These are phyloP conservation scores for Raffaelea ambrosiae DNA, from an alignment of 2,329 filamentous ascomycete genomes.

Conservation along the genomic window DNA sequence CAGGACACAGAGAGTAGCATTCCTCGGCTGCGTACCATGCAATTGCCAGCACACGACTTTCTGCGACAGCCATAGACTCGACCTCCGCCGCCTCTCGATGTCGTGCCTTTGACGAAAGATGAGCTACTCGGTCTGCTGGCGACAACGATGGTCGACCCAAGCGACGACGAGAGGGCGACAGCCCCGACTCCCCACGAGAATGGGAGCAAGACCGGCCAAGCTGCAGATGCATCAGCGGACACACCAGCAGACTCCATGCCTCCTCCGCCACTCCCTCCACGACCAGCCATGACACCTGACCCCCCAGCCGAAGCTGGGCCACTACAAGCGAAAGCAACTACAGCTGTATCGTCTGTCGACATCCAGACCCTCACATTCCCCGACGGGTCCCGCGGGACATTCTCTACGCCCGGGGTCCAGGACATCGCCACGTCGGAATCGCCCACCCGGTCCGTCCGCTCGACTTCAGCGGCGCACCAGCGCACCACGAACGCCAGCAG, in stretches of 20 bases:
- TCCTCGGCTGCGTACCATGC: too few relatives aligned
- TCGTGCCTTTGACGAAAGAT: background rate
- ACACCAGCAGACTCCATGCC: conserved; percentile 27
- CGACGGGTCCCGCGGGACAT: conserved; percentile 59
- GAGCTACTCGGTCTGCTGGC: background rate
- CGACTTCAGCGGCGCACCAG: conserved; percentile 1
- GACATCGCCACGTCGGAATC: conserved; percentile 25
- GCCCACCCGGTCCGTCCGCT: conserved; percentile 23
- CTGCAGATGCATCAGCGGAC: background rate
- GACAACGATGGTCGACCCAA: conserved; percentile 1
- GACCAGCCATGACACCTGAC: conserved; percentile 7
- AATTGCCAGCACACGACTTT: too few relatives aligned
- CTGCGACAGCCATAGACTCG: too few relatives aligned
- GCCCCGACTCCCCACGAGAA: background rate
- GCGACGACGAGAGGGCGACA: background rate
- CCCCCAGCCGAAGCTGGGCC: conserved; percentile 24
- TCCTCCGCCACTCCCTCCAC: conserved; percentile 40
- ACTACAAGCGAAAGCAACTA: conserved; percentile 63
- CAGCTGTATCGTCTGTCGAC: conserved; percentile 73
- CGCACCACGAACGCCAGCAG: conserved; percentile 20
- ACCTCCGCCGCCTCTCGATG: too few relatives aligned
- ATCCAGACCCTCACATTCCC: conserved; percentile 68
- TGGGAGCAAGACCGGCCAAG: background rate
- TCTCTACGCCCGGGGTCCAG: conserved; percentile 32
- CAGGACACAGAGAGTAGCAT: too few relatives aligned